A percentile compares a stretch with the other conserved stretches of the same genome.
These are phyloP conservation scores for Ogataea methanolica DNA, from an alignment of 805 yeast genomes.

Conservation along the genomic window DNA sequence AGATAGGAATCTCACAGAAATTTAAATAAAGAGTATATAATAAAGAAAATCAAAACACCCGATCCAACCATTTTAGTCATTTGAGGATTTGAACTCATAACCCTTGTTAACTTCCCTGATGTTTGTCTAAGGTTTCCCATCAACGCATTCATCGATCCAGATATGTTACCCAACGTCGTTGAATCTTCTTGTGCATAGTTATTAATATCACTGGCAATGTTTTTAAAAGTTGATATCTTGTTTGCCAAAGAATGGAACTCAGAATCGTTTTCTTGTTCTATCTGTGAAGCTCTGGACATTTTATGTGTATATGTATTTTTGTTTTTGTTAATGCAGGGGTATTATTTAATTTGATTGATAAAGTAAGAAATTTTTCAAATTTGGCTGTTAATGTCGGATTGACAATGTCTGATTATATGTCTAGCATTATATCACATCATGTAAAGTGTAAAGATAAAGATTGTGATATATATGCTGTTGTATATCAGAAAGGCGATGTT, in stretches of 20 bases:
- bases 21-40: slow-evolving; percentile 52
- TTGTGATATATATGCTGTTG: no score
- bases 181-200: slow-evolving; percentile 55
- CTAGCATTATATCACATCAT: no score
- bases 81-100: slow-evolving; percentile 55
- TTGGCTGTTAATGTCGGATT: no score
- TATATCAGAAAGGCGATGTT: no score
- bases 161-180: slow-evolving; percentile 36
- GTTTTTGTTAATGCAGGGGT: no score
- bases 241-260: slow-evolving; percentile 60
- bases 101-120: slow-evolving; percentile 47
- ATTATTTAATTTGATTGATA: no score
- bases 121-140: slow-evolving; percentile 46
- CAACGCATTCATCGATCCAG: slow-evolving; percentile 48
- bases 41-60: slow-evolving; percentile 49
- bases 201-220: slow-evolving; percentile 65
- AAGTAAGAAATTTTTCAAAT: no score
- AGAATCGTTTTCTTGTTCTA: slow-evolving; percentile 50
- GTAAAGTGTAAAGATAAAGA: no score
- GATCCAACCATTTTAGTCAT: slow-evolving; percentile 55
- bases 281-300: slow-evolving; percentile 28
- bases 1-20: slow-evolving; percentile 26
- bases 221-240: slow-evolving; percentile 59
- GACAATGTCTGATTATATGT: no score
- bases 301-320: background rate